These are phyloP conservation scores for Fusarium haematococcum DNA, from an alignment of 2,329 filamentous ascomycete species.

Conservation along the genomic window DNA sequence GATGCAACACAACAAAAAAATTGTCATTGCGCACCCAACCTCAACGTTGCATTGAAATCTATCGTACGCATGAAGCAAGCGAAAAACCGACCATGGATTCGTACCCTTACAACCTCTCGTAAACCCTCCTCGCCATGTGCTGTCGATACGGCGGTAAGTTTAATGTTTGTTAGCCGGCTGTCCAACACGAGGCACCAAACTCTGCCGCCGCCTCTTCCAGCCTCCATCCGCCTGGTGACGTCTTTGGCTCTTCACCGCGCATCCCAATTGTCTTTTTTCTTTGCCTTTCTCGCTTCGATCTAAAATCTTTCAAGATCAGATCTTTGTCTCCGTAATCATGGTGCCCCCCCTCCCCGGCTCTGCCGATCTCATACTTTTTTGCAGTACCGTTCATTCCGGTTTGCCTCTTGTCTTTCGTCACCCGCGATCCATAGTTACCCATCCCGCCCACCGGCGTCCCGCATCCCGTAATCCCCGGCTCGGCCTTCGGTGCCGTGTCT, in stretches of 20 bases:
- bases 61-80: background rate
- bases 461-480: conserved; percentile 32
- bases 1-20: background rate
- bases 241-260: conserved; percentile 28
- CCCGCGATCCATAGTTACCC: background rate
- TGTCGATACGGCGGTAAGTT: background rate
- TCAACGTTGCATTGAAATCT: conserved; percentile 3
- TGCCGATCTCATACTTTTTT: background rate
- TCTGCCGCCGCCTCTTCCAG: conserved; percentile 14
- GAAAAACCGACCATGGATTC: conserved; percentile 1
- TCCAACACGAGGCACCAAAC: conserved; percentile 16
- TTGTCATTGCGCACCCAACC: background rate
- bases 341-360: background rate
- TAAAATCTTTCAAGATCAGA: background rate
- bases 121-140: background rate
- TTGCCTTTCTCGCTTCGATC: background rate
- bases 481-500: conserved; percentile 6
- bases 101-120: background rate
- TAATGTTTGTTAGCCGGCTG: background rate
- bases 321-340: background rate
- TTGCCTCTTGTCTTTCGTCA: conserved; percentile 40
- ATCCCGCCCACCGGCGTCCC: conserved; percentile 25
- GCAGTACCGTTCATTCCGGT: background rate
- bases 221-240: conserved; percentile 17
- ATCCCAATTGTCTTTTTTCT: background rate